phyloP scores from a whole-genome alignment of 768 basidiomycete genomes.

The Suillus cothurnatus region DNA sequence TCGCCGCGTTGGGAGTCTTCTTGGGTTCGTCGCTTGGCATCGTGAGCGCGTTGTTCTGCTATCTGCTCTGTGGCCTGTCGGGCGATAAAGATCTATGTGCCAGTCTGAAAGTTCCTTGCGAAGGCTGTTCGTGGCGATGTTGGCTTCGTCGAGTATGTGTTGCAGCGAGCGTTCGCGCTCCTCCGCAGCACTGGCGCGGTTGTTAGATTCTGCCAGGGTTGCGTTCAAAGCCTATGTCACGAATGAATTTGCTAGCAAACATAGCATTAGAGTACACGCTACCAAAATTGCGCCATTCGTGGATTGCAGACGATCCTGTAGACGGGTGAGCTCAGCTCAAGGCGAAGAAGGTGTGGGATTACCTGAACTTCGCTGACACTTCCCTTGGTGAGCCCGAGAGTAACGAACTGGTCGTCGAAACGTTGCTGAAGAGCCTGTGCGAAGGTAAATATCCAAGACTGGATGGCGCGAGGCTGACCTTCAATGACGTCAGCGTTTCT shows the following conservation, averaged over 20 bases:
- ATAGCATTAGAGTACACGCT: slow-evolving; percentile 8
- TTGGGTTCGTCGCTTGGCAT: slow-evolving; percentile 20
- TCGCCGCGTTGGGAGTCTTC: slow-evolving; percentile 26
- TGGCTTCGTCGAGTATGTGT: slow-evolving; percentile 16
- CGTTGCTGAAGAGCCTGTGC: slow-evolving; percentile 57
- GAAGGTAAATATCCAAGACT: background rate
- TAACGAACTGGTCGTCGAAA: slow-evolving; percentile 57
- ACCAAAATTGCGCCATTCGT: slow-evolving; percentile 21
- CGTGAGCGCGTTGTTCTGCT: slow-evolving; percentile 24
- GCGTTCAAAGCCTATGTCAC: slow-evolving; percentile 18
- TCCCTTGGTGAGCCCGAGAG: slow-evolving; percentile 56
- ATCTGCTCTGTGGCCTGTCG: slow-evolving; percentile 24
- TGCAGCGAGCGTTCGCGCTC: slow-evolving; percentile 25
- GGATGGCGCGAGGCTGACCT: slow-evolving; percentile 18
- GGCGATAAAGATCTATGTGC: slow-evolving; percentile 26
- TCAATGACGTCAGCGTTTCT: slow-evolving; percentile 24
- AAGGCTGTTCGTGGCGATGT: slow-evolving; percentile 16
- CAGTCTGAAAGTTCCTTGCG: slow-evolving; percentile 1
- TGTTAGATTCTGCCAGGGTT: slow-evolving; percentile 9
- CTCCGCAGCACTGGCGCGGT: slow-evolving; percentile 20
- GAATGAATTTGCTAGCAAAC: background rate
- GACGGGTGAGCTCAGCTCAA: background rate
- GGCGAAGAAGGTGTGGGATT: slow-evolving; percentile 4
- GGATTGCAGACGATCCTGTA: slow-evolving; percentile 27
- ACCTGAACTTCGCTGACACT: slow-evolving; percentile 55